Percentiles rank a stretch among this genome's conserved stretches.
Evolutionary conservation across 2,329 filamentous ascomycete genomes (phyloP).

Genomic region (Hirsutella minnesotensis): DNA sequence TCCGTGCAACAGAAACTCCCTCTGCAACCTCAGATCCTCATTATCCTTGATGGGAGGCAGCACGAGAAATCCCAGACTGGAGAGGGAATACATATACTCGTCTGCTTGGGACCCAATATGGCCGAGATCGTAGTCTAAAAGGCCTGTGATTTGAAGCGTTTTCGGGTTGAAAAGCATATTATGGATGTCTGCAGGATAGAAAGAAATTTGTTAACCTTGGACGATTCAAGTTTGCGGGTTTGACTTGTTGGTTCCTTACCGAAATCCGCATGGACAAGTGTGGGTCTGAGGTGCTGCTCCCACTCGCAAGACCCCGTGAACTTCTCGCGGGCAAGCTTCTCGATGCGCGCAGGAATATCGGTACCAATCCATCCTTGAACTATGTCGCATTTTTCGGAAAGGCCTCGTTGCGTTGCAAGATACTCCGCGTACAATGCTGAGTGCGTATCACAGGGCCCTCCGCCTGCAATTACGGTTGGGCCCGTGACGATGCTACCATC

Average conservation of each 20-base stretch:
- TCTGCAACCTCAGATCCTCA: background rate
- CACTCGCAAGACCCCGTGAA: background rate
- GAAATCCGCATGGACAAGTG: background rate
- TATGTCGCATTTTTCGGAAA: background rate
- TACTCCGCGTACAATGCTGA: background rate
- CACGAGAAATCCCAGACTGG: background rate
- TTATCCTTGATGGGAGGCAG: background rate
- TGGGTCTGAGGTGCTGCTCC: background rate
- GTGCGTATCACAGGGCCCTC: conserved; percentile 1
- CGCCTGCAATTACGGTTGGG: background rate
- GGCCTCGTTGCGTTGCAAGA: background rate
- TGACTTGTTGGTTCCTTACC: background rate
- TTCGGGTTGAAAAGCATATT: background rate
- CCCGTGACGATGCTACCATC: conserved; percentile 1
- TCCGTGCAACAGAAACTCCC: background rate
- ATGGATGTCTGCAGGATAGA: background rate
- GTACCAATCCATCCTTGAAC: background rate
- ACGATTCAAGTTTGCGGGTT: no score
- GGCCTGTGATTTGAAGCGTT: background rate
- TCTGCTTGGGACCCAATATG: background rate
- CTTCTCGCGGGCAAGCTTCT: background rate
- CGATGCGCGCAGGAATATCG: background rate
- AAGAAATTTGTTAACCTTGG: background rate
- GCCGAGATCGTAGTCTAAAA: background rate
- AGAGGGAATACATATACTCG: background rate